Evolutionary conservation across 192 early-diverging fungal genomes (phyloP).

Genomic region (Coemansia sp.): DNA sequence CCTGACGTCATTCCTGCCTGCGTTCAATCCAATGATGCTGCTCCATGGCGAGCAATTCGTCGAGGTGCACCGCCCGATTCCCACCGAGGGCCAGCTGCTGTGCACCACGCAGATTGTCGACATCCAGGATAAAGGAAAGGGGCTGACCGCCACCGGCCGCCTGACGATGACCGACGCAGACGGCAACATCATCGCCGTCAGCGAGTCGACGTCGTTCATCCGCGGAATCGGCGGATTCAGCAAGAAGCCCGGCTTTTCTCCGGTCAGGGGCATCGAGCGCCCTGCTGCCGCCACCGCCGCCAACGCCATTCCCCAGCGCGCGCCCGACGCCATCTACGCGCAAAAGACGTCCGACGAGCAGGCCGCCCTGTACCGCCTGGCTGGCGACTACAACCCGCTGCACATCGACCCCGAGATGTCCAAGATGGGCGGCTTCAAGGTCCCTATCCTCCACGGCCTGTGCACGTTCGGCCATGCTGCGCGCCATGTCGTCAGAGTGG

Average conservation of each 20-base stretch:
- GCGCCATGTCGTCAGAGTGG: constrained; percentile 83
- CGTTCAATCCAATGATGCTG: constrained; percentile 92
- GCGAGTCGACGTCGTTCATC: constrained; percentile 92
- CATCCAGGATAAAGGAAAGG: constrained; percentile 97
- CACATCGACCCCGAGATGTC: constrained; percentile 97
- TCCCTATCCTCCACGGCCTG: constrained; percentile 96
- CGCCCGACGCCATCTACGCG: constrained; percentile 76
- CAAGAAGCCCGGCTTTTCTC: constrained; percentile 63
- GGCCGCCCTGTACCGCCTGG: constrained; percentile 94
- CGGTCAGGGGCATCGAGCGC: constrained; percentile 47
- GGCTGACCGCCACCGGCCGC: constrained; percentile 76
- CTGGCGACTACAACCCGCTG: constrained; percentile 95
- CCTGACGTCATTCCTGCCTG: constrained; percentile 61
- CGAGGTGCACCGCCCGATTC: constrained; percentile 81
- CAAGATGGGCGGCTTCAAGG: constrained; percentile 90
- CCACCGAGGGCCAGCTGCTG: constrained; percentile 76
- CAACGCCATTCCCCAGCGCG: constrained; percentile 78
- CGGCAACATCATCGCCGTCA: constrained; percentile 74
- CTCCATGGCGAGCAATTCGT: constrained; percentile 99
- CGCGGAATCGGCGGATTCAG: constrained; percentile 91
- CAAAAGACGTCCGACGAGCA: constrained; percentile 90
- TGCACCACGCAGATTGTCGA: constrained; percentile 81
- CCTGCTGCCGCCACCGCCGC: constrained; percentile 72
- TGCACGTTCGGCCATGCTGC: constrained; percentile 90
- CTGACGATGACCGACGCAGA: constrained; percentile 76